A percentile compares a stretch with the other conserved stretches of the same genome.
phyloP scores from a whole-genome alignment of 2,329 filamentous ascomycete genomes.

The Trichoderma sp. region DNA sequence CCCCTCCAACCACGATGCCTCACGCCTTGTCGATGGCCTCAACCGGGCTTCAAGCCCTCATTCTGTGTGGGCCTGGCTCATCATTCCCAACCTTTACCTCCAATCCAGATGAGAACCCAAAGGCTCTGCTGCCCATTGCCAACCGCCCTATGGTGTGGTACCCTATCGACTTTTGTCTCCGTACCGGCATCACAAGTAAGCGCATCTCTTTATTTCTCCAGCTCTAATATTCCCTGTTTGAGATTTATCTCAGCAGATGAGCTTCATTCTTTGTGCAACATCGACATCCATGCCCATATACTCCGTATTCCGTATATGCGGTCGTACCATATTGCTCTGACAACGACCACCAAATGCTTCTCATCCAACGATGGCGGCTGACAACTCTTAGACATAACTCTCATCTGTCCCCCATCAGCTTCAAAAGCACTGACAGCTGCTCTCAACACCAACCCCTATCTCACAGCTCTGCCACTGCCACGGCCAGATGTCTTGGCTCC shows the following conservation, averaged over 20 bases:
- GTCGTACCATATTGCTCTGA: not conserved
- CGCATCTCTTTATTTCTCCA: slow-evolving; percentile 14
- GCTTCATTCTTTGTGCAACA: not conserved
- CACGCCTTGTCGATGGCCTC: slow-evolving; percentile 73
- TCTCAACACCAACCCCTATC: slow-evolving; percentile 74
- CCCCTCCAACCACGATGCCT: slow-evolving; percentile 56
- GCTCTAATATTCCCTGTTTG: not conserved
- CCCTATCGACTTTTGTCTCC: slow-evolving; percentile 80
- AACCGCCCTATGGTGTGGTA: slow-evolving; percentile 92
- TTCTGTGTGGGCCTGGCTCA: slow-evolving; percentile 79
- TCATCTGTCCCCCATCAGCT: slow-evolving; percentile 66
- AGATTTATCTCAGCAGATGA: not conserved
- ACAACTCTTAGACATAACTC: slow-evolving; percentile 56
- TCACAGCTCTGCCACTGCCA: slow-evolving; percentile 72
- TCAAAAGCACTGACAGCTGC: slow-evolving; percentile 67
- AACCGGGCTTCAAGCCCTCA: slow-evolving; percentile 78
- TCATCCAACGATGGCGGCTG: slow-evolving; percentile 23
- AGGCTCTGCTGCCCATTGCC: slow-evolving; percentile 78
- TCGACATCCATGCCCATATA: not conserved
- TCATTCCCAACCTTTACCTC: slow-evolving; percentile 82
- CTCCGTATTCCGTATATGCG: not conserved
- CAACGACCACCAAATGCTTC: not conserved
- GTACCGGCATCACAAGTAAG: slow-evolving; percentile 74
- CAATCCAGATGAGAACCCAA: slow-evolving; percentile 76
- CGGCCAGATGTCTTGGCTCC: slow-evolving; percentile 77